Conservation (phyloP, 2,329 filamentous ascomycete genomes). For the Cladosporium cucumerinum region DNA sequence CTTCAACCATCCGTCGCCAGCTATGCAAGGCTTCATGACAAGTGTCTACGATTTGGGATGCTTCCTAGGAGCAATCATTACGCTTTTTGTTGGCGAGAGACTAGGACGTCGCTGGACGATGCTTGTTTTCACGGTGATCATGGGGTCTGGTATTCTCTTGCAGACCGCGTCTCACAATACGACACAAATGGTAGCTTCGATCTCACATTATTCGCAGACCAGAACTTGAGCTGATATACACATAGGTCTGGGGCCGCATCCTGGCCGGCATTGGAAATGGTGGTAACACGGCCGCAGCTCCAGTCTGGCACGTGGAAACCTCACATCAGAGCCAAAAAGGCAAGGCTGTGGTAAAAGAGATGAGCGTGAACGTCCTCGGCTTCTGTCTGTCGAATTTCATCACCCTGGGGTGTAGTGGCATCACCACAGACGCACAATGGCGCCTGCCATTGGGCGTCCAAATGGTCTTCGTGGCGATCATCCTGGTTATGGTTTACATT, state of each 20-base stretch:
- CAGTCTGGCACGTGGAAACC: constrained; percentile 38
- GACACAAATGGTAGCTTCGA: constrained; percentile 30
- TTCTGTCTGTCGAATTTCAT: constrained; percentile 25
- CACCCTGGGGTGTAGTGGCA: constrained; percentile 23
- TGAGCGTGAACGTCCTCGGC: constrained; percentile 25
- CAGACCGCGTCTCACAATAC: constrained; percentile 38
- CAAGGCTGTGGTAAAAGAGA: constrained; percentile 24
- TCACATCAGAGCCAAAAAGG: constrained; percentile 22
- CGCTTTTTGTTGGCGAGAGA: constrained; percentile 28
- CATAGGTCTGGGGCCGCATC: constrained; percentile 36
- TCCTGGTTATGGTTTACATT: constrained; percentile 20
- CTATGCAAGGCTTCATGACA: constrained; percentile 18
- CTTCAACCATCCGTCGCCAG: constrained; percentile 12
- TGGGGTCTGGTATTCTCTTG: constrained; percentile 38
- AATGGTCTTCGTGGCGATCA: constrained; percentile 24
- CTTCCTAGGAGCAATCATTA: constrained; percentile 28
- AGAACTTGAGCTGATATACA: background rate
- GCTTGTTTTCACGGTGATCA: constrained; percentile 33
- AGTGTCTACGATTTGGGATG: constrained; percentile 26
- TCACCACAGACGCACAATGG: constrained; percentile 24
- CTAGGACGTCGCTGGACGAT: constrained; percentile 30
- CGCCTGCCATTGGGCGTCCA: constrained; percentile 27
- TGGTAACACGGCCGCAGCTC: constrained; percentile 39
- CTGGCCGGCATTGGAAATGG: constrained; percentile 39
- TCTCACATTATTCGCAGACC: background rate